These are phyloP conservation scores for Hymenochaete sp. DNA, from an alignment of 1,284 basidiomycete genomes.

Conservation along the genomic window DNA sequence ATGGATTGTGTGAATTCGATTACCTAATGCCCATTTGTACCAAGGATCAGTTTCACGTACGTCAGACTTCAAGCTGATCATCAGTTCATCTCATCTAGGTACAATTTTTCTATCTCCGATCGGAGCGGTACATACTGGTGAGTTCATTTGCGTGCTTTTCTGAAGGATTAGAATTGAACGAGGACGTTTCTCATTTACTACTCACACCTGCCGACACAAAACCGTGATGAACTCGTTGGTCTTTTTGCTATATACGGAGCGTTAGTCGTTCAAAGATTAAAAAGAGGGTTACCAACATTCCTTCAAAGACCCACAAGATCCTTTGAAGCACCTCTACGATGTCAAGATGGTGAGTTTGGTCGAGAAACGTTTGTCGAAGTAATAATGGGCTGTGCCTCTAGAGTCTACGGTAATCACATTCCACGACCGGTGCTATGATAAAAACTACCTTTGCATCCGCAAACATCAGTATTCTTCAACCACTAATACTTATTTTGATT, in stretches of 20 bases:
- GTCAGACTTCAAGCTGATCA: constrained; percentile 26
- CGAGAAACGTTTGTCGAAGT: neutral
- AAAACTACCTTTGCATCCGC: neutral
- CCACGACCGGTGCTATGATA: constrained; percentile 17
- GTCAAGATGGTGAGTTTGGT: constrained; percentile 31
- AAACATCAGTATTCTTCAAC: constrained; percentile 1
- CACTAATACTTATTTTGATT: neutral
- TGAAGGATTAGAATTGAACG: neutral
- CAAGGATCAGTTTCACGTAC: constrained; percentile 22
- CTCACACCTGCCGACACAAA: constrained; percentile 29
- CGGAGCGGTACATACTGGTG: constrained; percentile 27
- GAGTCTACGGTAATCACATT: constrained; percentile 14
- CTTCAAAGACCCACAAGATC: constrained; percentile 32
- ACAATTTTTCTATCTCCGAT: constrained; percentile 23
- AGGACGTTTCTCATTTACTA: constrained; percentile 12
- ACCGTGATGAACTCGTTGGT: constrained; percentile 34
- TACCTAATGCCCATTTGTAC: constrained; percentile 31
- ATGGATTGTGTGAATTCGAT: constrained; percentile 32
- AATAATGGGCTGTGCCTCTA: neutral
- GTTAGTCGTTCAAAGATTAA: neutral
- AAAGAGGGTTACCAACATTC: constrained; percentile 1
- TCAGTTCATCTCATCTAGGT: constrained; percentile 12
- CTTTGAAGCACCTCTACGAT: constrained; percentile 31
- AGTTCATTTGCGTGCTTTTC: neutral
- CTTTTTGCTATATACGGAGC: constrained; percentile 32